Conservation (phyloP, 1,139 yeast genomes). For the Lodderomyces pseudojiufengensis region DNA sequence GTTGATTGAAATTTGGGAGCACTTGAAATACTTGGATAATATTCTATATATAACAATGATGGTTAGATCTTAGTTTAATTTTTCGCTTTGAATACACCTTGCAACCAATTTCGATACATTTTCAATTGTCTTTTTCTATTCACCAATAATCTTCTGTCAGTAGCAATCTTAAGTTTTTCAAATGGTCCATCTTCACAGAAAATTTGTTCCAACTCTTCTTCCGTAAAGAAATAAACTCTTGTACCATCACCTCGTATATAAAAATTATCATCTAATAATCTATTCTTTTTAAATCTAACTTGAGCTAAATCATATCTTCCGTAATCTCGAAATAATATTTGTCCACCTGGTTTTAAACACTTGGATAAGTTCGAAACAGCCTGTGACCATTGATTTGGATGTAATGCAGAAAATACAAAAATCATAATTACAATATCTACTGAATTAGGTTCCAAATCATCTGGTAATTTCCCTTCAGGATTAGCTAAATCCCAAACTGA, state of each 20-base stretch:
- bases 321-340: slow-evolving; percentile 85
- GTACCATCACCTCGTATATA: slow-evolving; percentile 98
- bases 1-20: slow-evolving; percentile 49
- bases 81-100: slow-evolving; percentile 64
- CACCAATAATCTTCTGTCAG: slow-evolving; percentile 86
- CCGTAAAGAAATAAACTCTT: slow-evolving; percentile 93
- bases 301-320: slow-evolving; percentile 97
- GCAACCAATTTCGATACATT: slow-evolving; percentile 97
- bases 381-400: slow-evolving; percentile 86
- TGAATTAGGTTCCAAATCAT: slow-evolving; percentile 73
- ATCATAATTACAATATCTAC: slow-evolving; percentile 92
- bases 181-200: slow-evolving; percentile 59
- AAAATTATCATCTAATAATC: slow-evolving; percentile 86
- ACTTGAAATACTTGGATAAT: slow-evolving; percentile 67
- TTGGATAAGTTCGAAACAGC: slow-evolving; percentile 70
- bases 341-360: slow-evolving; percentile 88
- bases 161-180: slow-evolving; percentile 69
- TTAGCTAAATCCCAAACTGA: slow-evolving; percentile 96
- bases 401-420: slow-evolving; percentile 87
- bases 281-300: slow-evolving; percentile 84
- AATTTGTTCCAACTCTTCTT: slow-evolving; percentile 77
- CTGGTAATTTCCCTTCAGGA: slow-evolving; percentile 70
- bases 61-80: background rate
- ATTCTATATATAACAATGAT: slow-evolving; percentile 56
- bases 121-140: slow-evolving; percentile 88